Percentiles rank a stretch among this genome's conserved stretches.
These are phyloP conservation scores for Rhynchospora breviuscula DNA, from an alignment of 176 grass and related monocot species.

Conservation along the genomic window DNA sequence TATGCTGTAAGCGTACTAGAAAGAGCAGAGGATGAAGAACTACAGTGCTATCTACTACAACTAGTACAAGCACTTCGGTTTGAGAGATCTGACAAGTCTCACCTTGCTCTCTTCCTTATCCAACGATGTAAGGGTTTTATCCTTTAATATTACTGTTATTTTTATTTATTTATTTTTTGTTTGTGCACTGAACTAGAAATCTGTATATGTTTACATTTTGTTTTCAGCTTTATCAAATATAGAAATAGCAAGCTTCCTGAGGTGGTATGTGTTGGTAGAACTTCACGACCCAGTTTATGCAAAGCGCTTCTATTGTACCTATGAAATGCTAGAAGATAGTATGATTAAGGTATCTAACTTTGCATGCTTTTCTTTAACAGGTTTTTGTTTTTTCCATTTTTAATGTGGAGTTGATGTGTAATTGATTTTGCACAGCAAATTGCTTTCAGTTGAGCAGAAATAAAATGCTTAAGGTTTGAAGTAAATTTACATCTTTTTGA, in stretches of 20 bases:
- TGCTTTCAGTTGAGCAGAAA: not conserved
- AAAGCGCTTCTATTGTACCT: slow-evolving; percentile 69
- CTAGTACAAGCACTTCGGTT: slow-evolving; percentile 97
- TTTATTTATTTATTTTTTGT: not conserved
- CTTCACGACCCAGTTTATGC: slow-evolving; percentile 72
- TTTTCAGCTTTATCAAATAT: slow-evolving; percentile 77
- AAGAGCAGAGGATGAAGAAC: slow-evolving; percentile 93
- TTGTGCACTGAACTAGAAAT: not conserved
- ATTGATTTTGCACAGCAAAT: not conserved
- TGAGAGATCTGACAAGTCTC: slow-evolving; percentile 94
- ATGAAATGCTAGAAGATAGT: slow-evolving; percentile 92
- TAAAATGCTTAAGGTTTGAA: not conserved
- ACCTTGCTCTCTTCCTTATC: slow-evolving; percentile 80
- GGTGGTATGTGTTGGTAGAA: slow-evolving; percentile 94
- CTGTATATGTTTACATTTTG: not conserved
- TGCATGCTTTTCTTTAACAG: not conserved
- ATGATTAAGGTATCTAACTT: slow-evolving; percentile 64
- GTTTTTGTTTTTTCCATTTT: not conserved
- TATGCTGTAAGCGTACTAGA: slow-evolving; percentile 94
- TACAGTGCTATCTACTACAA: no score
- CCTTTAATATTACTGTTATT: slow-evolving; percentile 1
- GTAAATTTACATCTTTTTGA: not conserved
- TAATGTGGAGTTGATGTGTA: not conserved
- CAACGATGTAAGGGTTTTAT: slow-evolving; percentile 54
- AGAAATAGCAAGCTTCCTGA: slow-evolving; percentile 95